Evolutionary conservation across 768 basidiomycete species (phyloP), one percentile per base, ranked within the genome.

Genomic region (Punctularia strigosozonata): DNA sequence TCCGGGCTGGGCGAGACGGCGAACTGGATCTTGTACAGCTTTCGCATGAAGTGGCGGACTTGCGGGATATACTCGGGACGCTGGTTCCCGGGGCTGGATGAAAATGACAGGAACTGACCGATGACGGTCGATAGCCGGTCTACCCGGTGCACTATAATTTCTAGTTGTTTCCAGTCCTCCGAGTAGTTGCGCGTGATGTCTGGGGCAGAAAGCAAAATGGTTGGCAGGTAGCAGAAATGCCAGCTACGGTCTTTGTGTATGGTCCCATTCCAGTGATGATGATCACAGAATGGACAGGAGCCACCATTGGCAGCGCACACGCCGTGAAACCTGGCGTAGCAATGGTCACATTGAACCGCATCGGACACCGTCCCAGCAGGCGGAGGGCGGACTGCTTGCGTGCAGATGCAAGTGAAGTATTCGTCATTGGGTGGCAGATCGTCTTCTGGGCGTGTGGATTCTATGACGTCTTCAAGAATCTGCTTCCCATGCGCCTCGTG

Each of bases 331-430:
- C 85, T 66, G 35, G 86, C 87, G 54, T 73, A 84, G 45, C 86
- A 90, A 48, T 89, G 85, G 52, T 90, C 86, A 53, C 86, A 90
- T 54, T 90, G 87, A 13, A 90, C 87, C 1, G 87, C 86, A 52
- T 88, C 85, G 1, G 87, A 87, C 21, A 71, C 64, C 17, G 66
- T 61, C 10, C 84, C 84, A 4, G 73, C 75, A 3, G 77, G 76
- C n/a, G 85, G 85, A 5, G 85, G 86, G 18, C 76, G 75, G 31
- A 90, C 86, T 6, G 87, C 74, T 8, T 59, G 55, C 25, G 67
- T 77, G 54, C 87, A 90, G 42, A 89, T 89, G 53, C 87, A 89
- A 1, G 86, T 88, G 51, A 82, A 75, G 57, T 75, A 88, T 59
- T 87, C 83, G 52, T 88, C 83, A 4, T 62, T 66, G 1, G 85